Evolutionary conservation across 306 rosid genomes (phyloP), one percentile per base, ranked within the genome.

Genomic region (Delonix regia): DNA sequence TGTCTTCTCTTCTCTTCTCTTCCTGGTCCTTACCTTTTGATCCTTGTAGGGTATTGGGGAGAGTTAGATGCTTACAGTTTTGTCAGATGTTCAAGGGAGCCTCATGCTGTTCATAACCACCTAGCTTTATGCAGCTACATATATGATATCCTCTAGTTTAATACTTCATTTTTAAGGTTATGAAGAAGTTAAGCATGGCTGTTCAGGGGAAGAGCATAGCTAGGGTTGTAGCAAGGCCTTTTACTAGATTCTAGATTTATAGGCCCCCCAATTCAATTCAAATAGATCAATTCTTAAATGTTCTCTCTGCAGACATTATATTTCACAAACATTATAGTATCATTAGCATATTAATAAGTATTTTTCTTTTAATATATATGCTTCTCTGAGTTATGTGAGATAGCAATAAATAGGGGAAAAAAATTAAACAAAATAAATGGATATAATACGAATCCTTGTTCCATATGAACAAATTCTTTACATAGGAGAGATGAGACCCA

Each of bases 51-150:
- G 66, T 81, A 79, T 62, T 68, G 63, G 21, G 75, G 66, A 48
- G 78, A 56, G 22, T 69, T 48, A 87, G 82, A 78, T 87, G 90
- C 77, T 82, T 79, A 73, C 89, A 92, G 83, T 94, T 95, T 92
- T 92, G 97, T 80, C 92, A 88, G 85, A 82, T 78, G 86, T 80
- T 76, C 63, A 79, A 48, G 73, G 83, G 30, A 76, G 78, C 75
- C 81, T 74, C 73, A 77, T 42, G 69, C 47, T 77, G 81, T 86
- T 82, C 70, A 79, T 76, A 80, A 72, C 51, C 55, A 28, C 81
- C 74, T 77, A 81, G 74, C 71, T 57, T 42, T 53, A 53, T 59
- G 57, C 77, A 42, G 64, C 53, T 53, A 41, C 63, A 12, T 59
- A 51, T 73, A 14, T 73, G 79, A 30, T 30, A 41, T 73, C 16